phyloP scores from a whole-genome alignment of 2,329 filamentous ascomycete species.

The Aspergillus sp. region DNA sequence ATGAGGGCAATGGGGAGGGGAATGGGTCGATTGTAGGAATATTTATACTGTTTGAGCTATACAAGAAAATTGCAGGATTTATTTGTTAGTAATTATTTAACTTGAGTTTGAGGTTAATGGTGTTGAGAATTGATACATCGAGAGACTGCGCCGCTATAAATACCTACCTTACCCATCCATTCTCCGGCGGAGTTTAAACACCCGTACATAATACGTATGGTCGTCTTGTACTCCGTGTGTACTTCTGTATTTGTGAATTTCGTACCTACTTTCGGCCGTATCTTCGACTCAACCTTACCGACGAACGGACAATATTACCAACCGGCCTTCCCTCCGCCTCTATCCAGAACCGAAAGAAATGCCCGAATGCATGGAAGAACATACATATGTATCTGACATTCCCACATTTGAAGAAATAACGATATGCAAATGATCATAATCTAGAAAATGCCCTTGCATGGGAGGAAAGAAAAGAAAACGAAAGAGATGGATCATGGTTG shows the following conservation, averaged over 20 bases:
- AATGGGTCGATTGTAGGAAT: background rate
- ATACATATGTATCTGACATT: background rate
- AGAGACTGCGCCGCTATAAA: background rate
- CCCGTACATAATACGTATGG: background rate
- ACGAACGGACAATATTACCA: background rate
- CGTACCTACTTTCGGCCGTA: background rate
- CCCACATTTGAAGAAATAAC: constrained; percentile 4
- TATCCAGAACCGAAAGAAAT: background rate
- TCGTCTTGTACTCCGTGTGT: too few relatives aligned
- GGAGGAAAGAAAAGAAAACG: too few relatives aligned
- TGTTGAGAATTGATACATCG: background rate
- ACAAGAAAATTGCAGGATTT: too few relatives aligned
- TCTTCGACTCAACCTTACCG: background rate
- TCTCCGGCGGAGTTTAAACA: background rate
- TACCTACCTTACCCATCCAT: background rate
- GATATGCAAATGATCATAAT: constrained; percentile 7
- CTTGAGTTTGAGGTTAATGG: background rate
- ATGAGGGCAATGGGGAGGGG: background rate
- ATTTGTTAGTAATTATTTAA: too few relatives aligned
- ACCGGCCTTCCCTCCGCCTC: background rate
- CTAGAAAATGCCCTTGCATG: constrained; percentile 8
- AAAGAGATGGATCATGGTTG: background rate
- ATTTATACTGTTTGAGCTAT: too few relatives aligned
- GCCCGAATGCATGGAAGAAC: background rate
- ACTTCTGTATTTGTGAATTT: background rate